A percentile compares a stretch with the other conserved stretches of the same genome.
Evolutionary conservation across 164 flowering plant species (phyloP).

Genomic region (Buxus sempervirens): DNA sequence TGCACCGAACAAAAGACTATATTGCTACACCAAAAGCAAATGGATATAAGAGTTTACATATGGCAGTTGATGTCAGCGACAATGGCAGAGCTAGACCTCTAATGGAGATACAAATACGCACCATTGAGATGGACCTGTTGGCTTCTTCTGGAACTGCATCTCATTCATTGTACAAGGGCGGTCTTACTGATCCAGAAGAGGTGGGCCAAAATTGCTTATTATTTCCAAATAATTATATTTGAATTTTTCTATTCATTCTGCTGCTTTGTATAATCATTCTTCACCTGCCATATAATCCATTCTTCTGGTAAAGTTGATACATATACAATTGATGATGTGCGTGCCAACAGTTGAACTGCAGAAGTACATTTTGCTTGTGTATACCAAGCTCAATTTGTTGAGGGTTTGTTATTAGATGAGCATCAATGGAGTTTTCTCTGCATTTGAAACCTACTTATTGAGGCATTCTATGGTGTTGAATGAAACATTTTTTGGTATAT

Average conservation of each 20-base stretch:
- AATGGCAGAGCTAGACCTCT: constrained; percentile 45
- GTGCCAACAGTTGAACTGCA: background rate
- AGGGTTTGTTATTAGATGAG: too few relatives aligned
- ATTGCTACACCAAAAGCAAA: constrained; percentile 79
- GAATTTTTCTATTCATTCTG: background rate
- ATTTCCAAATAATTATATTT: background rate
- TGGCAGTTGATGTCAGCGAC: constrained; percentile 86
- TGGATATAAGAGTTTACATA: constrained; percentile 86
- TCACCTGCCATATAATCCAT: too few relatives aligned
- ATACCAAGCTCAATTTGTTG: background rate
- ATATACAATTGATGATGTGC: too few relatives aligned
- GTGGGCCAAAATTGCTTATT: constrained; percentile 27
- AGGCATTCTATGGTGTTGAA: background rate
- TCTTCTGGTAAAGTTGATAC: too few relatives aligned
- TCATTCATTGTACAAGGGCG: constrained; percentile 84
- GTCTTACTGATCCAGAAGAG: constrained; percentile 87
- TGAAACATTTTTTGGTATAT: background rate
- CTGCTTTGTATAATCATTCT: background rate
- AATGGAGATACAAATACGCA: constrained; percentile 90
- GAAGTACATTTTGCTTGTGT: background rate
- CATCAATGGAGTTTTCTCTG: background rate
- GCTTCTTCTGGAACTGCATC: constrained; percentile 83
- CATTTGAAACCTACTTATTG: background rate
- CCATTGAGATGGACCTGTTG: constrained; percentile 72
- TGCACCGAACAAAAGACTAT: constrained; percentile 72